These are phyloP conservation scores for Ogataea sp. DNA, from an alignment of 805 yeast species.

Conservation along the genomic window DNA sequence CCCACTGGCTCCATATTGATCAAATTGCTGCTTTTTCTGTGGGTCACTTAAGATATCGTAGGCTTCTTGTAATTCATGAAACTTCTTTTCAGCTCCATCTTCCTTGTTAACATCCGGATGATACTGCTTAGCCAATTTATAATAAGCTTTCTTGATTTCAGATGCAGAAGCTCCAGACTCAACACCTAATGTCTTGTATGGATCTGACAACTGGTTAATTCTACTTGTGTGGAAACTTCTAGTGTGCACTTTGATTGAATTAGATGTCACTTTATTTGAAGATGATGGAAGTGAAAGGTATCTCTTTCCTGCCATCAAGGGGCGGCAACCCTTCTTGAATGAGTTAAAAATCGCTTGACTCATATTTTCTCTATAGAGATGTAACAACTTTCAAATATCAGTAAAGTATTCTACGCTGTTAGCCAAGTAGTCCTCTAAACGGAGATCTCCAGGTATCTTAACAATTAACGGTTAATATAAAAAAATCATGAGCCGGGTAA, in stretches of 20 bases:
- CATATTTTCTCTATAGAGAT: too few species aligned
- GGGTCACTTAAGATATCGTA: conserved; percentile 87
- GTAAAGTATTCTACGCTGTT: too few species aligned
- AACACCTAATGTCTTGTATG: conserved; percentile 80
- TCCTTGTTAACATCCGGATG: conserved; percentile 98
- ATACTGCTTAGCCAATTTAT: conserved; percentile 83
- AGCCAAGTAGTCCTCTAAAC: too few species aligned
- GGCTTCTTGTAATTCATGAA: conserved; percentile 90
- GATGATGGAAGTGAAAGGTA: not conserved
- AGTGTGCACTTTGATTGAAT: not conserved
- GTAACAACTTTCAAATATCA: too few species aligned
- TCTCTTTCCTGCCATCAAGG: too few species aligned
- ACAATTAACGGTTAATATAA: too few species aligned
- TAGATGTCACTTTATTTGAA: not conserved
- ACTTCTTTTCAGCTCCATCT: conserved; percentile 75
- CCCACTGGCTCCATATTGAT: conserved; percentile 85
- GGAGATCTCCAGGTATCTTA: too few species aligned
- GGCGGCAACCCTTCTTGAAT: too few species aligned
- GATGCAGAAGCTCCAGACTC: conserved; percentile 58
- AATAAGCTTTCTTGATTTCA: conserved; percentile 93
- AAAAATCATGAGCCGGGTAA: too few species aligned
- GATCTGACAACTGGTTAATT: conserved; percentile 43
- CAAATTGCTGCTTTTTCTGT: conserved; percentile 79
- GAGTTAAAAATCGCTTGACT: too few species aligned
- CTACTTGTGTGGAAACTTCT: conserved; percentile 37